phyloP scores from a whole-genome alignment of 1,139 yeast genomes.

The Debaryomycetaceae sp. region DNA sequence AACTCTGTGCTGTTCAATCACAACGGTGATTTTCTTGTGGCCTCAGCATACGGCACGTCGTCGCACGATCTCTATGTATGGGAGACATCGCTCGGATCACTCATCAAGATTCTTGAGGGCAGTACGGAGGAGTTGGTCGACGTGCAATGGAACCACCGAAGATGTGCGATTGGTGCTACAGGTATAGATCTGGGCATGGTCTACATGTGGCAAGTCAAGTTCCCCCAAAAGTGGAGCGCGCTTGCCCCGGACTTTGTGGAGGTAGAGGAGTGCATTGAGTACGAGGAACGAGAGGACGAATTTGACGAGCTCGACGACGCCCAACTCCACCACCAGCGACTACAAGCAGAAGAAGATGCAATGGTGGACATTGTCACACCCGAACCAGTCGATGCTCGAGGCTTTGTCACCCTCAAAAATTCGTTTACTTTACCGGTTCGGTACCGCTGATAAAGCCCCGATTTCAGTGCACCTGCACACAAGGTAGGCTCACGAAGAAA shows the following conservation, averaged over 20 bases:
- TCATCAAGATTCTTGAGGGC: slow-evolving; percentile 83
- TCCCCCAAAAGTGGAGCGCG: slow-evolving; percentile 95
- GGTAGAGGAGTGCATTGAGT: slow-evolving; percentile 83
- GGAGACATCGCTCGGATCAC: slow-evolving; percentile 84
- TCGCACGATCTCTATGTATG: slow-evolving; percentile 86
- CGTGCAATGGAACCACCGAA: slow-evolving; percentile 73
- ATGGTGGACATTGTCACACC: slow-evolving; percentile 55
- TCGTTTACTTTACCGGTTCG: slow-evolving; percentile 37
- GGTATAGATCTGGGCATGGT: slow-evolving; percentile 81
- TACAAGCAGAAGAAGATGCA: slow-evolving; percentile 63
- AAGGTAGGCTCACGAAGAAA: too few relatives aligned
- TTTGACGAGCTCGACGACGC: slow-evolving; percentile 72
- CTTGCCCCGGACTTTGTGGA: slow-evolving; percentile 95
- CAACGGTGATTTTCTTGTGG: slow-evolving; percentile 76
- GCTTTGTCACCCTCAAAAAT: slow-evolving; percentile 34
- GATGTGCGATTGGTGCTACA: slow-evolving; percentile 74
- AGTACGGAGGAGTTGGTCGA: slow-evolving; percentile 81
- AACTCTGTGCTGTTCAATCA: slow-evolving; percentile 68
- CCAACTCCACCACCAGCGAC: slow-evolving; percentile 45
- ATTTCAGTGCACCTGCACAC: too few relatives aligned
- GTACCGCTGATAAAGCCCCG: too few relatives aligned
- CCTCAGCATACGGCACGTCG: slow-evolving; percentile 78
- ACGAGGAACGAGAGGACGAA: slow-evolving; percentile 84
- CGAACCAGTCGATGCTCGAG: slow-evolving; percentile 60
- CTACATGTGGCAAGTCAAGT: slow-evolving; percentile 72